Base-by-base conservation (phyloP, 2,329 filamentous ascomycete species). In the Hypoxylon sp. region DNA sequence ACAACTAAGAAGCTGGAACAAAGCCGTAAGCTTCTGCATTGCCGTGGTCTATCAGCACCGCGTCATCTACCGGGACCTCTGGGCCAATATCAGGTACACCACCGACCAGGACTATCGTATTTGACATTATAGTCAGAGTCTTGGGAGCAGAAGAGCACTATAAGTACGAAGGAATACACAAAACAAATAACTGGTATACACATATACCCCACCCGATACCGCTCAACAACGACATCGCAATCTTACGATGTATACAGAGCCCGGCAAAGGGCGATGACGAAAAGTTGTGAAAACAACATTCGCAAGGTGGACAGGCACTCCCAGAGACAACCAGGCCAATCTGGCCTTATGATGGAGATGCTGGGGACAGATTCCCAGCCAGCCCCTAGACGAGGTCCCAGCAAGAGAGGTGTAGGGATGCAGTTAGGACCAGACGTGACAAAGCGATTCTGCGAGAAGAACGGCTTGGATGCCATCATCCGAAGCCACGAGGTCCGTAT, bases 341-440 rank as follows among this genome's bases (percentile, higher is more conserved):
- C 92, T 53, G 96, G 96, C 13, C 83, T 99, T 75, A 99, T 99
- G 96, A 99, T 99, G 96, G 96, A 99, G 82, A 99, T 99, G 96
- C 88, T 99, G 51, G 99, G 96, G 96, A 98, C 96, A 0, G 96
- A 99, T 78, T 96, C 96, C 2, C 96, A 99, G 79, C 87, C 92
- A 0, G 86, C 90, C 74, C 90, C 92, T 29, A 96, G 96, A 57
- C 90, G 96, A 73, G 93, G 94, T 8, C 96, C 96, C 50, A 97
- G 94, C 85, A 99, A 99, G 86, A 89, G 96, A 78, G 96, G 96
- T 73, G 95, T 99, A 19, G 96, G 96, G 56, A 88, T 98, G 82
- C 94, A 98, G 79, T 99, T 99, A 75, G 96, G 96, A 0, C 96
- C 96, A 0, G 96, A 99, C 78, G 90, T 99, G 65, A 99, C 96